Percentiles rank a stretch among this genome's conserved stretches.
Evolutionary conservation across 768 basidiomycete genomes (phyloP).

Genomic region (Boletus speciosus): DNA sequence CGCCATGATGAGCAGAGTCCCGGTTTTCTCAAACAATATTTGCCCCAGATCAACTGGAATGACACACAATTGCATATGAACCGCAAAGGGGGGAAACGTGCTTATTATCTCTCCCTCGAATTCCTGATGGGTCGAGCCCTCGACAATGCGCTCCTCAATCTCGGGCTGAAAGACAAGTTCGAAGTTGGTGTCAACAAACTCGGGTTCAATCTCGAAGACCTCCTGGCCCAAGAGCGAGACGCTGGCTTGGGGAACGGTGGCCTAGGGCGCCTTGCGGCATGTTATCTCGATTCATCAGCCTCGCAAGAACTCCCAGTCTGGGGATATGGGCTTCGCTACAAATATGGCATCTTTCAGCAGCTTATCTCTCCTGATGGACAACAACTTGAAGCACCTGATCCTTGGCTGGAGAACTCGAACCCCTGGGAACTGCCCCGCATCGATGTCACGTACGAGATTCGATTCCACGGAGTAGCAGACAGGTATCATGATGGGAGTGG

Average conservation of each 20-base stretch:
- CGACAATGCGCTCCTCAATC: slow-evolving; percentile 82
- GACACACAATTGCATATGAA: slow-evolving; percentile 73
- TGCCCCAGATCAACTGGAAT: slow-evolving; percentile 73
- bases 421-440: slow-evolving; percentile 86
- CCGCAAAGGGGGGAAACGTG: slow-evolving; percentile 81
- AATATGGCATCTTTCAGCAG: slow-evolving; percentile 95
- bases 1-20: neutral
- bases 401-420: slow-evolving; percentile 86
- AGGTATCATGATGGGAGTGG: slow-evolving; percentile 55
- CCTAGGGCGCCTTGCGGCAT: slow-evolving; percentile 92
- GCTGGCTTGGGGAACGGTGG: slow-evolving; percentile 95
- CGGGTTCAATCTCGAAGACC: slow-evolving; percentile 87
- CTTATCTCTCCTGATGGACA: slow-evolving; percentile 81
- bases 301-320: slow-evolving; percentile 89
- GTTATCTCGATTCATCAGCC: slow-evolving; percentile 92
- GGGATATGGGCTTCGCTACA: slow-evolving; percentile 93
- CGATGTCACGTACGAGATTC: slow-evolving; percentile 80
- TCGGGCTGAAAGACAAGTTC: slow-evolving; percentile 79
- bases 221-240: slow-evolving; percentile 87
- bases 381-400: slow-evolving; percentile 88
- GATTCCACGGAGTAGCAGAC: slow-evolving; percentile 87
- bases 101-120: slow-evolving; percentile 95
- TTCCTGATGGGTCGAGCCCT: slow-evolving; percentile 84
- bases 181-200: slow-evolving; percentile 63
- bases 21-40: neutral